Evolutionary conservation across 176 grass and related monocot genomes (phyloP), one percentile per base, ranked within the genome.

Genomic region (Oryza nivara): DNA sequence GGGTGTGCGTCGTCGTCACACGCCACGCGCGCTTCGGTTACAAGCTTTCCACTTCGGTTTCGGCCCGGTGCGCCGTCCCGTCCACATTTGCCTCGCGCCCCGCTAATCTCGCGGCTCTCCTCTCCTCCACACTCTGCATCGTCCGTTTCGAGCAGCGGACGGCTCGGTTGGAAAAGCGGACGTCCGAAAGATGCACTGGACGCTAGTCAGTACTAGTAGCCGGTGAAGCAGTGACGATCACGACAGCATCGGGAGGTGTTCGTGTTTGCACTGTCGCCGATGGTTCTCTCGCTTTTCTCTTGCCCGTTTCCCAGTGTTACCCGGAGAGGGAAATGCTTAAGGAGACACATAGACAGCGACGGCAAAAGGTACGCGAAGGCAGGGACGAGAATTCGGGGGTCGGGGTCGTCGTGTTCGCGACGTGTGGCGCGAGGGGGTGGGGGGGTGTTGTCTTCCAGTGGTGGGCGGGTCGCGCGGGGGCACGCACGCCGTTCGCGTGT

Each of bases 1-100:
- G 47, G 1, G 25, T 25, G 76, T 70, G 46, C 70, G 76, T 64
- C 82, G 52, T 17, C 52, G 17, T 58, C 49, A n/a, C 58, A 89
- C 65, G 63, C 54, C 77, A 15, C 0, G 41, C 0, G 28, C n/a
- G 26, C 9, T 68, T 75, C 88, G 1, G 87, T 84, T 88, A 44
- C 81, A 5, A 6, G 58, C 11, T 67, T 85, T 46, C 83, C 88
- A 19, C 77, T 90, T 77, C 58, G n/a, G n/a, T 58, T 58, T 13
- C 72, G 11, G 35, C 44, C 32, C 25, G 67, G 69, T 15, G 80
- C 79, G 79, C 79, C 65, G 20, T 35, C 15, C 79, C 63, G 6
- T 35, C 15, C 56, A 47, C 11, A 11, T 22, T 22, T 69, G 34
- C 68, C 49, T n/a, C 5, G n/a, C 78, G 14, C 15, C 15, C 32